Conservation (phyloP, 2,329 filamentous ascomycete genomes). For the Aspergillus sp. region DNA sequence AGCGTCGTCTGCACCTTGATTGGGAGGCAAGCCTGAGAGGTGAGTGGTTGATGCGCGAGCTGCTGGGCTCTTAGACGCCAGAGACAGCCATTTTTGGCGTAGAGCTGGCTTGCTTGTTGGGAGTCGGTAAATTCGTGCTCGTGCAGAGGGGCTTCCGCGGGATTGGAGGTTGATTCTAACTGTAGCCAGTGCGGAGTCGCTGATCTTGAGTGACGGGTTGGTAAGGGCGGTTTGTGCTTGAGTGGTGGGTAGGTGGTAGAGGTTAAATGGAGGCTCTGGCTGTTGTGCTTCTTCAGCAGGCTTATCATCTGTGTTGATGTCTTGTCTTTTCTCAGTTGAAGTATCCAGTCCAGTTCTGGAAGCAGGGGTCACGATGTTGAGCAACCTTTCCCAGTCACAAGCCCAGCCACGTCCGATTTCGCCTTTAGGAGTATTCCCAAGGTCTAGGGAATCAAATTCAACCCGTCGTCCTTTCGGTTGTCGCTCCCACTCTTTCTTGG, state of each 20-base stretch:
- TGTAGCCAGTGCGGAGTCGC: slow-evolving; percentile 54
- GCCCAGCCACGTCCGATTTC: slow-evolving; percentile 82
- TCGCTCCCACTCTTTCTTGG: slow-evolving; percentile 71
- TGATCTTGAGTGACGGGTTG: slow-evolving; percentile 28
- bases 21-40: neutral
- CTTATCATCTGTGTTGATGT: slow-evolving; percentile 15
- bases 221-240: slow-evolving; percentile 34
- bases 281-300: neutral
- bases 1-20: slow-evolving; percentile 25
- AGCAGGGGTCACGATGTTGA: slow-evolving; percentile 42
- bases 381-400: slow-evolving; percentile 80
- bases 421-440: slow-evolving; percentile 75
- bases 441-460: slow-evolving; percentile 73
- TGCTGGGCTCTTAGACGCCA: slow-evolving; percentile 43
- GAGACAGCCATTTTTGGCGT: slow-evolving; percentile 72
- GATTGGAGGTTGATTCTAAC: slow-evolving; percentile 69
- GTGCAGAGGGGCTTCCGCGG: slow-evolving; percentile 71
- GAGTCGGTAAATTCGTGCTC: slow-evolving; percentile 85
- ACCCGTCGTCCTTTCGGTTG: slow-evolving; percentile 81
- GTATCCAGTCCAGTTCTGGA: slow-evolving; percentile 8
- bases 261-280: slow-evolving; percentile 33
- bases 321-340: slow-evolving; percentile 17
- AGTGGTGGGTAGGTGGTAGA: slow-evolving; percentile 47
- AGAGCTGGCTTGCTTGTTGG: slow-evolving; percentile 62
- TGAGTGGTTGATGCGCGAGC: neutral